A percentile compares a stretch with the other conserved stretches of the same genome.
Conservation (phyloP, 2,329 filamentous ascomycete species). For the Ascochyta pisi region DNA sequence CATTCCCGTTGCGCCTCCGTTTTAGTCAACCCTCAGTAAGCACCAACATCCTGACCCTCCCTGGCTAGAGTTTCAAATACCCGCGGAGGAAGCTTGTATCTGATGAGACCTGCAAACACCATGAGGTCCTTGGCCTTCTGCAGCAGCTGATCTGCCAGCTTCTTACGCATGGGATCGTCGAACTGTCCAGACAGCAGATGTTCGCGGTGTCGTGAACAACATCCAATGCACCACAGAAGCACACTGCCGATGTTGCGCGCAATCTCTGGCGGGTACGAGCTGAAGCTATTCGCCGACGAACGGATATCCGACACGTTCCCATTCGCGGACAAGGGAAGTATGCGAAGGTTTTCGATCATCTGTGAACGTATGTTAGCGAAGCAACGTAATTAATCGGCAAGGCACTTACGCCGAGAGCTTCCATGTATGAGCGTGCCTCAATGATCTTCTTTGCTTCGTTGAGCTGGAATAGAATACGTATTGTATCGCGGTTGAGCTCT, state of each 20-base stretch:
- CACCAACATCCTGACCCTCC: slow-evolving; percentile 62
- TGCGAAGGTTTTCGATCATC: slow-evolving; percentile 76
- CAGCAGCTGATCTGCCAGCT: slow-evolving; percentile 70
- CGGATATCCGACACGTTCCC: slow-evolving; percentile 83
- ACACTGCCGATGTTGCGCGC: slow-evolving; percentile 89
- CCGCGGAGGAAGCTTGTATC: slow-evolving; percentile 85
- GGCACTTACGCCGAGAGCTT: slow-evolving; percentile 68
- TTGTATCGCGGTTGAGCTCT: slow-evolving; percentile 63
- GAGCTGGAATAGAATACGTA: slow-evolving; percentile 66
- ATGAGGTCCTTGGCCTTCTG: slow-evolving; percentile 88
- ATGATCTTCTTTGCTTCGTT: slow-evolving; percentile 66
- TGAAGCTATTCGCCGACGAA: slow-evolving; percentile 79
- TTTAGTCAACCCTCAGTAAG: slow-evolving; percentile 27
- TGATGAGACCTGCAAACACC: slow-evolving; percentile 90
- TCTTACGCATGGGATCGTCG: slow-evolving; percentile 66
- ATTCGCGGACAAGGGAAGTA: slow-evolving; percentile 78
- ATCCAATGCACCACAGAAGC: slow-evolving; percentile 90
- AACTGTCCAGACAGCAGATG: slow-evolving; percentile 74
- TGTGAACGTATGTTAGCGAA: slow-evolving; percentile 44
- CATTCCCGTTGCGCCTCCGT: slow-evolving; percentile 5
- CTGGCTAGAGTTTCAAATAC: slow-evolving; percentile 88
- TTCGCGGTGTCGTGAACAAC: slow-evolving; percentile 76
- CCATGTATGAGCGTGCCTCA: slow-evolving; percentile 64
- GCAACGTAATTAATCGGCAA: not conserved
- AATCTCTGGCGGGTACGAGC: slow-evolving; percentile 77